Conservation (phyloP, 352 stramenopile genomes). For the Paralagenidium karlingii region DNA sequence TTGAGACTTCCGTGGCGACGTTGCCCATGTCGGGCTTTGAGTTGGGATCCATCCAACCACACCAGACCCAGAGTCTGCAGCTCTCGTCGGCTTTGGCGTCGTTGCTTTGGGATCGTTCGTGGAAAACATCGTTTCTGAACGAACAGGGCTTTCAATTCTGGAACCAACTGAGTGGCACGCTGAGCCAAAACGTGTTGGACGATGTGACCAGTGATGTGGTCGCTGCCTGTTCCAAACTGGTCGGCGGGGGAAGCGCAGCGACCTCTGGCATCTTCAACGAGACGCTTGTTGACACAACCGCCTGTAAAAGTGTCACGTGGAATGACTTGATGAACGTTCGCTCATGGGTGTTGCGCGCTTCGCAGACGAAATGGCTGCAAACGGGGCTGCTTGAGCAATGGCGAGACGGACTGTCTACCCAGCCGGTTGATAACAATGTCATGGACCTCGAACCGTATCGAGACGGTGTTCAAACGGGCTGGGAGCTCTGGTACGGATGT, state of each 20-base stretch:
- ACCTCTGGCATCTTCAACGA: constrained; percentile 40
- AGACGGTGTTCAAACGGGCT: constrained; percentile 17
- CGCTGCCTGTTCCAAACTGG: too few relatives aligned
- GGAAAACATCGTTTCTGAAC: constrained; percentile 30
- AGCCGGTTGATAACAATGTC: constrained; percentile 4
- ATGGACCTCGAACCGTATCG: constrained; percentile 64
- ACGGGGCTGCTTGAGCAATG: constrained; percentile 48
- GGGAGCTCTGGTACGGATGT: constrained; percentile 35
- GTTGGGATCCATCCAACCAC: constrained; percentile 10
- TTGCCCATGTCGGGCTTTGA: constrained; percentile 32
- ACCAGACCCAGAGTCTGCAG: constrained; percentile 2
- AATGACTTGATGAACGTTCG: constrained; percentile 21
- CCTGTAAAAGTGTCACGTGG: constrained; percentile 14
- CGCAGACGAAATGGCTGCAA: constrained; percentile 17
- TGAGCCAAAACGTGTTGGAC: too few relatives aligned
- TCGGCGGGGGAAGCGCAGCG: constrained; percentile 11
- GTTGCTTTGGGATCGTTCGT: constrained; percentile 26
- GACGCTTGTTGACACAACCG: constrained; percentile 13
- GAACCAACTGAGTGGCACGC: too few relatives aligned
- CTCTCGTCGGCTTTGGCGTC: constrained; percentile 20
- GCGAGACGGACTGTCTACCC: too few relatives aligned
- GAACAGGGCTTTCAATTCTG: constrained; percentile 23
- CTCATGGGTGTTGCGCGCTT: constrained; percentile 16
- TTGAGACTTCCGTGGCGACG: too few relatives aligned
- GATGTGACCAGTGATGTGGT: too few relatives aligned